Evolutionary conservation across 2,329 filamentous ascomycete species (phyloP), one percentile per base, ranked within the genome.

Genomic region (Dactylellina haptotyla): DNA sequence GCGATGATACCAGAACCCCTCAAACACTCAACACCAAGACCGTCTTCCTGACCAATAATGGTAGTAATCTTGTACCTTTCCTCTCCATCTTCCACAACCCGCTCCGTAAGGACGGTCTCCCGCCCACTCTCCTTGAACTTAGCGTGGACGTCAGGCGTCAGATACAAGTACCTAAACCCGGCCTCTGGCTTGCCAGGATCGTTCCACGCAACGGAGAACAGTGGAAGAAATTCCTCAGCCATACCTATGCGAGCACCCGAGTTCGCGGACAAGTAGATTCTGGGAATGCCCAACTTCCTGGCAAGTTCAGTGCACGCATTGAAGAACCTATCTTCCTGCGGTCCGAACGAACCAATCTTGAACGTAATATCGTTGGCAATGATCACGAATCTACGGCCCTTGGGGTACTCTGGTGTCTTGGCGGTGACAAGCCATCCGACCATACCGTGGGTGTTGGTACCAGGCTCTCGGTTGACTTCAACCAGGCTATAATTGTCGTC

Each of bases 311-410:
- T 98, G 84, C 95, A 99, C 86, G 98, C 97, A 86, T 96, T 87
- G 88, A 99, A 99, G 88, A 97, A 99, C 79, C 91, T 90, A 82
- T 99, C 95, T 84, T 99, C 95, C 83, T 90, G 89, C 41, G 95
- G 95, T 58, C 95, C 95, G 81, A 99, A 99, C 1, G 92, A 97
- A 79, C 95, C 95, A 81, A 98, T 99, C 86, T 96, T 96, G 87
- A 92, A 98, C 16, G 95, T 99, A 81, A 99, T 99, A 80, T 99
- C 95, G 86, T 99, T 99, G 86, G 95, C 93, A 75, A 99, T 90
- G 76, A 99, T 92, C 80, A 99, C 89, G 83, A 98, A 97, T 80
- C 91, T 91, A 77, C 95, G 88, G 71, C 95, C 95, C 76, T 88
- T 87, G 69, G 95, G 94, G 81, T 99, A 99, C 82, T 99, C 95